Evolutionary conservation across 2,329 filamentous ascomycete species (phyloP).

Genomic region (Verticillium klebahnii): DNA sequence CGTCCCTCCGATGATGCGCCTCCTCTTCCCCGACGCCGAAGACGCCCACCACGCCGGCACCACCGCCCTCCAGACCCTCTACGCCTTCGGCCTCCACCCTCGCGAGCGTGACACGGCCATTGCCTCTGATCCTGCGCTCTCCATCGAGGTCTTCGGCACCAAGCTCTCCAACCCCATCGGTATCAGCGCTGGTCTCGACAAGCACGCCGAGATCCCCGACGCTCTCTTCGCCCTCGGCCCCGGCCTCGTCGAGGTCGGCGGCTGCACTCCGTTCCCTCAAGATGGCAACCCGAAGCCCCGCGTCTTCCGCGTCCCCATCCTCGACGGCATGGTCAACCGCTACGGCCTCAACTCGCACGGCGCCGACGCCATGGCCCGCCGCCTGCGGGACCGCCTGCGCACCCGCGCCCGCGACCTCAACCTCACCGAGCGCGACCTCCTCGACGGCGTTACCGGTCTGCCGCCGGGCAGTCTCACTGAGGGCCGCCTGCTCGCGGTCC

Average conservation of each 20-base stretch:
- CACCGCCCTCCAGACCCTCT: conserved; percentile 63
- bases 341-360: conserved; percentile 94
- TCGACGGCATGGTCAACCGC: conserved; percentile 88
- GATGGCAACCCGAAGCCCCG: conserved; percentile 82
- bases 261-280: conserved; percentile 82
- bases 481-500: conserved; percentile 79
- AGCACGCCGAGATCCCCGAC: conserved; percentile 85
- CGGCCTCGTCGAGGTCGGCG: conserved; percentile 86
- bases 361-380: conserved; percentile 78
- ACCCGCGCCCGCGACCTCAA: conserved; percentile 70
- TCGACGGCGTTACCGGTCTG: conserved; percentile 72
- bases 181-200: conserved; percentile 94
- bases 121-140: conserved; percentile 22
- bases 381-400: conserved; percentile 71
- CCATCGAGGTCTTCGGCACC: conserved; percentile 65
- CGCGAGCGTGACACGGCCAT: conserved; percentile 62
- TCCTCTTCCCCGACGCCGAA: conserved; percentile 71
- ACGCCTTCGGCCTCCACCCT: conserved; percentile 71
- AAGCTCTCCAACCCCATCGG: conserved; percentile 80
- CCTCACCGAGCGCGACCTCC: conserved; percentile 65
- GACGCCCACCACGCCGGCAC: conserved; percentile 87
- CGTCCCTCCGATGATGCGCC: conserved; percentile 61
- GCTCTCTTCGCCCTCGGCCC: conserved; percentile 80
- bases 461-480: conserved; percentile 75
- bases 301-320: conserved; percentile 78